phyloP scores from a whole-genome alignment of 768 basidiomycete genomes.

The Suillus subaureus region DNA sequence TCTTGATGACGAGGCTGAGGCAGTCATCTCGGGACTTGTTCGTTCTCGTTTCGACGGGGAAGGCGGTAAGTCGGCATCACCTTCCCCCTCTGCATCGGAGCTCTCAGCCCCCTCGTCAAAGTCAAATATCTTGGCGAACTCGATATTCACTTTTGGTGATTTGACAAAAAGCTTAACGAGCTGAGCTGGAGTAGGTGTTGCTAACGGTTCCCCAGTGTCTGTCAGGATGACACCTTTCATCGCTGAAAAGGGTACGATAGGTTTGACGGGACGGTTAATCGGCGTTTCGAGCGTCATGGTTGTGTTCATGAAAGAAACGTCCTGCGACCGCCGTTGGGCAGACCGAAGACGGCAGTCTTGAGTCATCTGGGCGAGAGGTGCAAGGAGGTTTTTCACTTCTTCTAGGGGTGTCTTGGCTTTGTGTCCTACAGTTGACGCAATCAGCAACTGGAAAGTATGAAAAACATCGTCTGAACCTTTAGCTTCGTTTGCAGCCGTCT shows the following conservation, averaged over 20 bases:
- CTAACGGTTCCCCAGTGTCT: slow-evolving; percentile 70
- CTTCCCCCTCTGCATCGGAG: slow-evolving; percentile 25
- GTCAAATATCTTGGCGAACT: slow-evolving; percentile 81
- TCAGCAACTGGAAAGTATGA: background rate
- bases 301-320: slow-evolving; percentile 23
- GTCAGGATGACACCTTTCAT: slow-evolving; percentile 84
- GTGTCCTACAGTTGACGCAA: slow-evolving; percentile 33
- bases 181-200: slow-evolving; percentile 71
- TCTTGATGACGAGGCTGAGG: slow-evolving; percentile 30
- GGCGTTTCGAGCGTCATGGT: slow-evolving; percentile 52
- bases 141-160: slow-evolving; percentile 70
- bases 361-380: slow-evolving; percentile 46
- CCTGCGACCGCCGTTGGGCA: slow-evolving; percentile 18
- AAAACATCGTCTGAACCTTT: slow-evolving; percentile 14
- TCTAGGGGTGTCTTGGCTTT: slow-evolving; percentile 66
- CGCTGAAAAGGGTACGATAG: slow-evolving; percentile 43
- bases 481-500: slow-evolving; percentile 24
- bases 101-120: slow-evolving; percentile 44
- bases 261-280: slow-evolving; percentile 38
- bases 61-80: slow-evolving; percentile 33
- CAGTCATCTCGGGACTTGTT: slow-evolving; percentile 30
- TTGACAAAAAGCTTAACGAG: slow-evolving; percentile 67
- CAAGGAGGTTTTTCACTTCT: slow-evolving; percentile 73
- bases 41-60: slow-evolving; percentile 52
- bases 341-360: slow-evolving; percentile 28